Base-by-base conservation (phyloP, 2,329 filamentous ascomycete genomes). In the Xylaria sp. region DNA sequence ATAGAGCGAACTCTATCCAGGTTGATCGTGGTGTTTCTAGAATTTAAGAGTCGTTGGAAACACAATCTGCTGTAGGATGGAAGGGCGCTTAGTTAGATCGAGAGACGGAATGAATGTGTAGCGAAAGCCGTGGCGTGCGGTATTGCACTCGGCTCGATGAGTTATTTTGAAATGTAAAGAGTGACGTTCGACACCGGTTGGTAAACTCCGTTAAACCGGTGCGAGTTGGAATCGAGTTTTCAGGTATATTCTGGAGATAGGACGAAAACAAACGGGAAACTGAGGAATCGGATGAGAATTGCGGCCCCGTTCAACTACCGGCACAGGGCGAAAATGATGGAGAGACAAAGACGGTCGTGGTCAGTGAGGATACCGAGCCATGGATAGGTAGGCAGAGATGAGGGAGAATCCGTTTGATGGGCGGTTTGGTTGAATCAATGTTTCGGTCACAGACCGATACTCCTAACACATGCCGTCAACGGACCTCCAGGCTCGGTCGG, bases 21-120 rank as follows among this genome's bases (percentile, higher is more conserved):
- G 53, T 28, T 40, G 57, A 65, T 71, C 72, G 71, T 66, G 38
- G 69, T 68, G 66, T 62, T 74, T 74, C 73, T 73, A 59, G 70
- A 71, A 72, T 54, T 66, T 62, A 60, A 49, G 58, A 62, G 69
- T 38, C 26, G 66, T 67, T 68, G 61, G 69, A 70, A 66, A 65
- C 66, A 66, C 53, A 57, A 53, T 42, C 65, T 66, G 65, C 60
- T 69, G 69, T 70, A 74, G 66, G 59, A 66, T 61, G 26, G 28
- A 36, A 63, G 49, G 51, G 31, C 36, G 64, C 20, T n/a, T 49
- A 36, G 36, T 49, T 26, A 13, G 20, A 62, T 62, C 20, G 40
- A 59, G 59, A 46, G 40, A 49, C 20, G 42, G 26, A 44, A 20
- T 23, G 31, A 54, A 54, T 23, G 60, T 36, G 15, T 51, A 11